phyloP scores from a whole-genome alignment of 495 filamentous ascomycete species.

The Chaetomium fimeti region DNA sequence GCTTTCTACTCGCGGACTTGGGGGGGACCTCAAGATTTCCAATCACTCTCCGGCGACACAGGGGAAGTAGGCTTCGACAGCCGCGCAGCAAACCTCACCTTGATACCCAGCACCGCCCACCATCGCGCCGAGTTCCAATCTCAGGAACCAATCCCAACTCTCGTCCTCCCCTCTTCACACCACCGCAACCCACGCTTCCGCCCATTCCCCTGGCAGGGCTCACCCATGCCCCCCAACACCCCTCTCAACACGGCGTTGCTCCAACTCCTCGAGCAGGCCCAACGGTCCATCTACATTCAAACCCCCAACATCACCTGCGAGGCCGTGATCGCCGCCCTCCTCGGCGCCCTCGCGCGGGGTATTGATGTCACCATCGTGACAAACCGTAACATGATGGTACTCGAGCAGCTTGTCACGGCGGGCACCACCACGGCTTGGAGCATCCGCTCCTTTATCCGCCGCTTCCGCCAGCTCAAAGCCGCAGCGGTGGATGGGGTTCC shows the following conservation, averaged over 20 bases:
- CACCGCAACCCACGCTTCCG: conserved; percentile 59
- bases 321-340: conserved; percentile 54
- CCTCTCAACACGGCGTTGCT: conserved; percentile 66
- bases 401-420: conserved; percentile 71
- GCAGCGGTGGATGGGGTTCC: neutral
- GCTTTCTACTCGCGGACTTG: conserved; percentile 62
- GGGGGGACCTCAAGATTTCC: conserved; percentile 31
- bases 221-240: conserved; percentile 54
- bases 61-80: conserved; percentile 1
- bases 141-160: conserved; percentile 39
- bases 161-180: conserved; percentile 68
- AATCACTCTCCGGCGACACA: neutral
- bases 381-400: conserved; percentile 63
- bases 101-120: conserved; percentile 25
- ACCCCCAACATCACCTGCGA: conserved; percentile 68
- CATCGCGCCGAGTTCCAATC: conserved; percentile 9
- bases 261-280: conserved; percentile 51
- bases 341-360: conserved; percentile 56
- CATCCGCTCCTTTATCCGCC: conserved; percentile 52
- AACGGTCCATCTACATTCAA: conserved; percentile 58
- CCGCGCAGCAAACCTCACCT: conserved; percentile 9
- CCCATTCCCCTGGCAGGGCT: conserved; percentile 45
- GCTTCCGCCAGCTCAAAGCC: conserved; percentile 39
- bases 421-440: conserved; percentile 62
- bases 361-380: conserved; percentile 64